A percentile compares a stretch with the other conserved stretches of the same genome.
phyloP scores from a whole-genome alignment of 75 land plant genomes.

The Ceratopteris richardii region DNA sequence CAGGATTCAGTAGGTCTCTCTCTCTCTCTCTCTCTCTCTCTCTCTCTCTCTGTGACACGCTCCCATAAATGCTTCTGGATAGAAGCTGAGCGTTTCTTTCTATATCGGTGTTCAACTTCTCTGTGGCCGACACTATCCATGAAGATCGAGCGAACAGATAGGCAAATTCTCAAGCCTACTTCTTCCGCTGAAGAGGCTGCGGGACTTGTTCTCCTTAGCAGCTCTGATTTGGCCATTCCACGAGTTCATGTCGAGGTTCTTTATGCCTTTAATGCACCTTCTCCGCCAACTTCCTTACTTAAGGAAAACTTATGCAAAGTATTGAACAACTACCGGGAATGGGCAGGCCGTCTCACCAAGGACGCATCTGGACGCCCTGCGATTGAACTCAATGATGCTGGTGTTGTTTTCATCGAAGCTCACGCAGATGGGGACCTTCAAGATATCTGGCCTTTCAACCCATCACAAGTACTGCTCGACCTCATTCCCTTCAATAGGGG shows the following conservation, averaged over 20 bases:
- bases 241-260: constrained; percentile 38
- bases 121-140: no score
- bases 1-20: no score
- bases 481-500: constrained; percentile 39
- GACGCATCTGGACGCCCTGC: constrained; percentile 13
- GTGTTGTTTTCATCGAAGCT: constrained; percentile 55
- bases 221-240: constrained; percentile 43
- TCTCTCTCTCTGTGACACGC: no score
- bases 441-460: constrained; percentile 38
- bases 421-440: constrained; percentile 24
- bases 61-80: no score
- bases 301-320: constrained; percentile 20
- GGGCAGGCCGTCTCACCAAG: constrained; percentile 36
- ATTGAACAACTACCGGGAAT: constrained; percentile 30
- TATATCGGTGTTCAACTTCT: no score
- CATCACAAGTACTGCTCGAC: constrained; percentile 19
- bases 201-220: constrained; percentile 12
- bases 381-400: constrained; percentile 25
- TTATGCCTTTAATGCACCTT: constrained; percentile 31
- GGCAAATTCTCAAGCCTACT: no score
- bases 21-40: no score
- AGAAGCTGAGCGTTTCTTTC: no score
- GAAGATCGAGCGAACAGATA: no score
- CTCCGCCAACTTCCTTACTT: constrained; percentile 13
- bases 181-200: no score